Percentiles rank a stretch among this genome's conserved stretches.
phyloP scores from a whole-genome alignment of 2,329 filamentous ascomycete species.

The Chrysosporium keratinophilum region DNA sequence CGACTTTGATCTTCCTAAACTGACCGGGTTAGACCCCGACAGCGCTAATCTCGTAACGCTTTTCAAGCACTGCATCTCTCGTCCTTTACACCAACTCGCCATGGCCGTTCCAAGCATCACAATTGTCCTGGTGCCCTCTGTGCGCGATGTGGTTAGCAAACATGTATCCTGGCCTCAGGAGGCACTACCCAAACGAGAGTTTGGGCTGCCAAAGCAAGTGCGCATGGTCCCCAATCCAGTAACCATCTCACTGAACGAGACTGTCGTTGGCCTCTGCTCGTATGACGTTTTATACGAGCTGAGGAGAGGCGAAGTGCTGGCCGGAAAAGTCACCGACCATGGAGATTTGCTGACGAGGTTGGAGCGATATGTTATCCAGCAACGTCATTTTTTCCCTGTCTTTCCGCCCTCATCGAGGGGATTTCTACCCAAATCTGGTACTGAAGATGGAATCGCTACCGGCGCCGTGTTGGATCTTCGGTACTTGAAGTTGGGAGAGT shows the following conservation, averaged over 20 bases:
- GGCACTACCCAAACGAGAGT: slow-evolving; percentile 57
- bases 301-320: slow-evolving; percentile 58
- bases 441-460: slow-evolving; percentile 49
- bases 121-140: slow-evolving; percentile 71
- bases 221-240: slow-evolving; percentile 83
- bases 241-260: slow-evolving; percentile 78
- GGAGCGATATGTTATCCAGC: slow-evolving; percentile 69
- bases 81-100: slow-evolving; percentile 59
- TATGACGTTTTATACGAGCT: slow-evolving; percentile 80
- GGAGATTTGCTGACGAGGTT: slow-evolving; percentile 59
- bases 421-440: slow-evolving; percentile 55
- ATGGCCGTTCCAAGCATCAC: slow-evolving; percentile 64
- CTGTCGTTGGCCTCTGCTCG: slow-evolving; percentile 66
- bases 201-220: slow-evolving; percentile 61
- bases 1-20: slow-evolving; percentile 64
- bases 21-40: slow-evolving; percentile 60
- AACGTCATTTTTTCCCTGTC: slow-evolving; percentile 81
- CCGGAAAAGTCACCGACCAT: slow-evolving; percentile 43
- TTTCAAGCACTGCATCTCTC: slow-evolving; percentile 70
- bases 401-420: slow-evolving; percentile 69
- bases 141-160: slow-evolving; percentile 69
- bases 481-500: slow-evolving; percentile 82
- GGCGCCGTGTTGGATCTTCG: slow-evolving; percentile 73
- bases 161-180: slow-evolving; percentile 83
- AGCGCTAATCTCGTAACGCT: slow-evolving; percentile 69